Conservation (phyloP, 768 basidiomycete species). For the Trichaptum fuscoviolaceum region DNA sequence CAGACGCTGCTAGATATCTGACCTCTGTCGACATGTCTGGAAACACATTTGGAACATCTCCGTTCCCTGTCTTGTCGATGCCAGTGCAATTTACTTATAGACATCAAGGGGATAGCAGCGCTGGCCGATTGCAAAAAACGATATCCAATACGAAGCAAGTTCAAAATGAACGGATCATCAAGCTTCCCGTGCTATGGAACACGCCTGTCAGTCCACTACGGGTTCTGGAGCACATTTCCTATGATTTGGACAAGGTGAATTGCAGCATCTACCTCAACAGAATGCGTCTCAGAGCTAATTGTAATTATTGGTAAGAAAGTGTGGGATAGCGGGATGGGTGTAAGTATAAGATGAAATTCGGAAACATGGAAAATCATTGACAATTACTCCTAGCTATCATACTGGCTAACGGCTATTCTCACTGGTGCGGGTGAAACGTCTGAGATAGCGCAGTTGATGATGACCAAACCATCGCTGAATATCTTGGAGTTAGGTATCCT, state of each 20-base stretch:
- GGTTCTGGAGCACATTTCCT: conserved; percentile 78
- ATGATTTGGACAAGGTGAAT: conserved; percentile 86
- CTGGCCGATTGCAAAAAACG: conserved; percentile 14
- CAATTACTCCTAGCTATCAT: conserved; percentile 9
- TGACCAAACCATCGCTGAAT: conserved; percentile 19
- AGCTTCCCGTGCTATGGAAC: conserved; percentile 23
- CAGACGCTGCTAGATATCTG: conserved; percentile 20
- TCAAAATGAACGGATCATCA: conserved; percentile 54
- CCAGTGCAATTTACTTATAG: conserved; percentile 46
- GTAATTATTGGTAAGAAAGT: conserved; percentile 61
- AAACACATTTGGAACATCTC: conserved; percentile 33
- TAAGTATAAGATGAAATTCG: conserved; percentile 71
- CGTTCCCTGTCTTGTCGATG: conserved; percentile 66
- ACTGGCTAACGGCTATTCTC: conserved; percentile 29
- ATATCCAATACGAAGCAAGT: conserved; percentile 49
- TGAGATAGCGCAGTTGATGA: neutral
- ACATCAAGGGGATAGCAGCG: conserved; percentile 19
- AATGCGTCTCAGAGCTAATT: neutral
- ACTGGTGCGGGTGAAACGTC: conserved; percentile 28
- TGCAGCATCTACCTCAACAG: neutral
- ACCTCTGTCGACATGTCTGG: conserved; percentile 37
- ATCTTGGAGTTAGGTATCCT: conserved; percentile 69
- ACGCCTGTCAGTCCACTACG: conserved; percentile 31
- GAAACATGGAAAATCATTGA: conserved; percentile 15
- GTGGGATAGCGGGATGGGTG: conserved; percentile 90